Evolutionary conservation across 495 filamentous ascomycete species (phyloP), one percentile per base, ranked within the genome.

Genomic region (Symbiotaphrina buchneri): DNA sequence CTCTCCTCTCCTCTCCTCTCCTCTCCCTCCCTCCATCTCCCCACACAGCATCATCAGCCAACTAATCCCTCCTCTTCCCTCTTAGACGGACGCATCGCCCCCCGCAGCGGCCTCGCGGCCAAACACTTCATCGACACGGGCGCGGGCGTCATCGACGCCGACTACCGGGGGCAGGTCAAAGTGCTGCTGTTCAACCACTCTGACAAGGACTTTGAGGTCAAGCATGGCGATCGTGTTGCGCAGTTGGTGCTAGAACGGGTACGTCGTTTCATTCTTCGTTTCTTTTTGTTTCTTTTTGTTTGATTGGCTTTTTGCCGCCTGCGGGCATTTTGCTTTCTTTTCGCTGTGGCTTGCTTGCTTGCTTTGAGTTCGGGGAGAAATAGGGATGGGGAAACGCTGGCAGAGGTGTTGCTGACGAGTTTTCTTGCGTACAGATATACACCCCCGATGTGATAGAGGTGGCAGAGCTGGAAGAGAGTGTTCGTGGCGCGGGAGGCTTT

Each of bases 61-160:
- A 31, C 1, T 24, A 25, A 17, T 16, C 32, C 18, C 26, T 36
- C 16, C 6, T 10, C 18, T 5, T 11, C 17, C 16, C 23, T 6
- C 16, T 19, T 39, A 83, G 82, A 97, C 52, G 87, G 85, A 35
- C 72, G 87, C 22, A 64, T 97, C 30, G 87, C 87, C 8, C 87
- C 87, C 18, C 74, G 87, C 30, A 85, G 76, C 28, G 87, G 87
- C 22, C 73, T 97, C 34, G 85, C 85, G 3, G 61, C 72, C 26
- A 94, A 94, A 54, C 69, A 92, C 55, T 81, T 79, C 57, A 94
- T 97, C 48, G 80, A 93, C 49, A 79, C 74, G 1, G 81, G 85
- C 34, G 87, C 87, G 2, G 87, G 87, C 20, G 87, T 97, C 31
- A 92, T 97, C 46, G 87, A 97, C 56, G 81, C 84, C 5, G 87